A percentile compares a stretch with the other conserved stretches of the same genome.
Conservation (phyloP, 768 basidiomycete genomes). For the Russula sp. region DNA sequence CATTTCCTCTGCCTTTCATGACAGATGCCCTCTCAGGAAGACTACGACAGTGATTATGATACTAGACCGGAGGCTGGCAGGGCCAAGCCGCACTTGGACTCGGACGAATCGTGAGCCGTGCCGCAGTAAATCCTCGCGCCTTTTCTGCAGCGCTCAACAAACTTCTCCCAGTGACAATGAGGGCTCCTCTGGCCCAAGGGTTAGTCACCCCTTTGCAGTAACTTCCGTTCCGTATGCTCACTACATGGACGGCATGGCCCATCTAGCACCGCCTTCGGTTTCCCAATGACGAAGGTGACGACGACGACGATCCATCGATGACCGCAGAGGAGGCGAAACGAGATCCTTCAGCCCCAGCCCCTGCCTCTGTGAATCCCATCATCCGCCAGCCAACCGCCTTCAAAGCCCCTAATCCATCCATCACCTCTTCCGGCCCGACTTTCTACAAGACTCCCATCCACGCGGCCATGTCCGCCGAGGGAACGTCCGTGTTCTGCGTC, state of each 20-base stretch:
- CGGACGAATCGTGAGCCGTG: conserved; percentile 20
- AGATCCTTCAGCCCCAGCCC: background rate
- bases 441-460: conserved; percentile 6
- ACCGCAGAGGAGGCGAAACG: background rate
- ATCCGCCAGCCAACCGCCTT: conserved; percentile 18
- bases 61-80: conserved; percentile 18
- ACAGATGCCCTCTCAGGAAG: conserved; percentile 11
- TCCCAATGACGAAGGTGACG: conserved; percentile 2
- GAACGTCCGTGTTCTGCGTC: conserved; percentile 20
- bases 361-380: conserved; percentile 1
- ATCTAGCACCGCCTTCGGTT: conserved; percentile 3
- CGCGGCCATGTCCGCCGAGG: conserved; percentile 3
- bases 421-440: conserved; percentile 1
- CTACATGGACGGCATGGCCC: background rate
- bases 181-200: background rate
- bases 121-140: background rate
- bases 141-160: too few relatives aligned
- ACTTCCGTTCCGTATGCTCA: background rate
- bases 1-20: background rate
- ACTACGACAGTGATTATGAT: conserved; percentile 21
- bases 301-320: conserved; percentile 1
- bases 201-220: background rate
- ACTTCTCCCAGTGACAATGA: conserved; percentile 4
- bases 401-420: background rate
- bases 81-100: conserved; percentile 6